Conservation (phyloP, 345 rosid species). For the Euphorbia peplus region DNA sequence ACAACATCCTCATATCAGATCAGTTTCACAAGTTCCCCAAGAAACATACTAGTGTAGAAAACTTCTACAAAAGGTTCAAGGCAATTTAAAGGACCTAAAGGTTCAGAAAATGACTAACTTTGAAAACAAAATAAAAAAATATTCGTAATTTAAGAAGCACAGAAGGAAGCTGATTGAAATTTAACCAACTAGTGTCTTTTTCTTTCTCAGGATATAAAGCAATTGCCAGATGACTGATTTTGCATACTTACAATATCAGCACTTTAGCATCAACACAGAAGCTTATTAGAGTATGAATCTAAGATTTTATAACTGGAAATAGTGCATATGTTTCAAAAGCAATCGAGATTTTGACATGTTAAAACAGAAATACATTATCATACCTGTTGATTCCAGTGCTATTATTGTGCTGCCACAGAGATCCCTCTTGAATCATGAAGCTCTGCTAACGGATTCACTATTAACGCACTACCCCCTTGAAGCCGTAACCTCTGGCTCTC, state of each 20-base stretch:
- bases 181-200: not conserved
- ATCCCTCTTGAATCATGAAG: constrained; percentile 38
- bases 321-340: not conserved
- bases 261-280: not conserved
- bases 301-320: not conserved
- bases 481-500: constrained; percentile 51
- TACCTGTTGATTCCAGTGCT: constrained; percentile 25
- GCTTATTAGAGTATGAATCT: not conserved
- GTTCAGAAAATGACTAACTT: not conserved
- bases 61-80: not conserved
- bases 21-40: constrained; percentile 4
- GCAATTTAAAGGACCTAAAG: not conserved
- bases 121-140: not conserved
- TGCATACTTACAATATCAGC: constrained; percentile 2
- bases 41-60: not conserved
- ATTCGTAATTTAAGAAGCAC: not conserved
- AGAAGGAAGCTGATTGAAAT: not conserved
- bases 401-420: constrained; percentile 27
- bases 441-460: constrained; percentile 89
- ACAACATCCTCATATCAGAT: not conserved
- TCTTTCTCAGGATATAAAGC: not conserved
- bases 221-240: not conserved
- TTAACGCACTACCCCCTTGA: constrained; percentile 49
- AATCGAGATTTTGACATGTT: not conserved
- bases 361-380: not conserved